Base-by-base conservation (phyloP, 805 yeast species). In the Naumovozyma dairenensis region DNA sequence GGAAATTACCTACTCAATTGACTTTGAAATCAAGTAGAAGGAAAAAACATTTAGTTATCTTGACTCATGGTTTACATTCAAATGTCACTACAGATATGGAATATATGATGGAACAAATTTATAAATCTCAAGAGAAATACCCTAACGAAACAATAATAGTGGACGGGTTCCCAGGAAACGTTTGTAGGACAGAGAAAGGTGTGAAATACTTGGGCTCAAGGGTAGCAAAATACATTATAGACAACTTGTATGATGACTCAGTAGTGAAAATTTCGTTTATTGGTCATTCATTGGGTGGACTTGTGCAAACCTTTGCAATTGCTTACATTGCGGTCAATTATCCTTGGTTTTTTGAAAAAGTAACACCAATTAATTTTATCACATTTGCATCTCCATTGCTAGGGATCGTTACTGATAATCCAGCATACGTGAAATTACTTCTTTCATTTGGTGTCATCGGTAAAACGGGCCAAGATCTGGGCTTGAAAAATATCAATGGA, bases 241-340 rank as follows among this genome's bases (percentile, higher is more conserved):
- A 71, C 15, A 60, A 67, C 14, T 47, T 66, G 1, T 66, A 68
- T 21, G 60, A 64, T 34, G 69, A 65, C 4, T 45, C 60, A 2
- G 66, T 77, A 0, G 37, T 39, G 1, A 73, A 70, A 40, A 72
- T 82, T 6, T 81, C 93, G 1, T 81, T 82, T 46, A 62, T 82
- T 28, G 86, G 82, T 0, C 94, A 82, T 53, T 81, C 92, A 0
- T 54, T 82, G 18, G 94, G 94, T 29, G 94, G 94, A 0, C 56
- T 78, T 27, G 72, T 77, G 3, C 93, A 82, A 53, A 71, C 85
- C 0, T 82, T 81, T 58, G 79, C 89, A 2, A 69, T 82, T 22
- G 82, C 87, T 0, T 82, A 80, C 48, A 64, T 82, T 24, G 69
- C 72, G 33, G 66, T 65, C 38, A 79, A 77, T 44, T 77, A 72